These are phyloP conservation scores for Penstemon eatonii DNA, from an alignment of 257 asterid genomes.

Conservation along the genomic window DNA sequence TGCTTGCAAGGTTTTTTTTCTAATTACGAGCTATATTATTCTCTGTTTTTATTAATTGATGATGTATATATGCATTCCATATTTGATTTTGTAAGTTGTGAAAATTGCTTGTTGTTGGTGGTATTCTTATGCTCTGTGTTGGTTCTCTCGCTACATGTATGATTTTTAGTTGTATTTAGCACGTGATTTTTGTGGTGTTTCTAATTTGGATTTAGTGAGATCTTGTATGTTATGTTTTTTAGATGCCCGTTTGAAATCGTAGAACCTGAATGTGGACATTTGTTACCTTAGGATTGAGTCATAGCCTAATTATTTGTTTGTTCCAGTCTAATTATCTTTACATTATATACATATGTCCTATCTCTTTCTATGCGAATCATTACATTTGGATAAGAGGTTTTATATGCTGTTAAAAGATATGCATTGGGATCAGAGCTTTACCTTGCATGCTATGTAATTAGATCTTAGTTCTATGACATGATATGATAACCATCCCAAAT, in stretches of 20 bases:
- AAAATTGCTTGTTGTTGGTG: background rate
- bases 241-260: background rate
- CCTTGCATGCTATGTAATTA: background rate
- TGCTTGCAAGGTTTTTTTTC: constrained; percentile 75
- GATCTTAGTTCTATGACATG: constrained; percentile 17
- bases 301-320: background rate
- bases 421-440: no score
- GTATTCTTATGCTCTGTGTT: background rate
- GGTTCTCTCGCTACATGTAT: no score
- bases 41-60: background rate
- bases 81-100: background rate
- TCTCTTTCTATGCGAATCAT: no score
- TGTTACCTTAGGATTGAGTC: constrained; percentile 5
- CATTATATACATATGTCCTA: no score
- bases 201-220: constrained; percentile 3
- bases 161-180: no score
- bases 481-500: background rate
- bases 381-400: no score
- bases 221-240: constrained; percentile 17
- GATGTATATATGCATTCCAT: background rate
- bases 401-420: no score
- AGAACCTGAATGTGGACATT: background rate
- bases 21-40: background rate
- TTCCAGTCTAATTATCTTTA: background rate
- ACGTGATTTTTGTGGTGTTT: constrained; percentile 11